phyloP scores from a whole-genome alignment of 495 filamentous ascomycete genomes.

The Cenococcum geophilum region DNA sequence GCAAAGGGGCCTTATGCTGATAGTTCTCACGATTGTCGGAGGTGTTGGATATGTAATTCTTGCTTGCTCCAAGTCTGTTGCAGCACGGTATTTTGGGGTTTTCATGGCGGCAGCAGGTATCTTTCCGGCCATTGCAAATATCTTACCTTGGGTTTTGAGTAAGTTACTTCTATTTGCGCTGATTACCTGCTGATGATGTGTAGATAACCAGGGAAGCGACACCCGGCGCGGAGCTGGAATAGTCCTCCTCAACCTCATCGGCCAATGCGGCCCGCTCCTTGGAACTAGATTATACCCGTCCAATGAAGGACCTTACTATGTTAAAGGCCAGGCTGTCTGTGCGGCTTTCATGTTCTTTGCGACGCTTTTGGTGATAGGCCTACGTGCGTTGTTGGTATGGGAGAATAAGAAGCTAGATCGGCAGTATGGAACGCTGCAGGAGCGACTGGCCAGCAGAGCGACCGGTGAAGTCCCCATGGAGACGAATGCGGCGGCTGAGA shows the following conservation, averaged over 20 bases:
- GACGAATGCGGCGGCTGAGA: constrained; percentile 17
- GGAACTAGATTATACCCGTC: constrained; percentile 57
- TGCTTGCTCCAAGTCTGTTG: constrained; percentile 24
- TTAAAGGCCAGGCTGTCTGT: constrained; percentile 53
- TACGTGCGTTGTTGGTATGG: constrained; percentile 45
- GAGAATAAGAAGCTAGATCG: constrained; percentile 39
- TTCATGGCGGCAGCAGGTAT: constrained; percentile 34
- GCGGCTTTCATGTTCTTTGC: constrained; percentile 53
- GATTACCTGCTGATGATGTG: not conserved
- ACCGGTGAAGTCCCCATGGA: not conserved
- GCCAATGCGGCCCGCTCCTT: constrained; percentile 57
- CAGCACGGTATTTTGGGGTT: constrained; percentile 33
- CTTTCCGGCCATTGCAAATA: constrained; percentile 36
- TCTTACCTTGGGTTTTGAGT: constrained; percentile 28
- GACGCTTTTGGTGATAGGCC: constrained; percentile 41
- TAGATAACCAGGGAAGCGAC: constrained; percentile 50
- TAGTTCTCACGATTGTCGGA: constrained; percentile 55
- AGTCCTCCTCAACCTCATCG: constrained; percentile 53
- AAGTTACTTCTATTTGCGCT: not conserved
- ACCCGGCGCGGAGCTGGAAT: constrained; percentile 52
- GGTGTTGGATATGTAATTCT: constrained; percentile 60
- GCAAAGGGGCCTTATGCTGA: constrained; percentile 64
- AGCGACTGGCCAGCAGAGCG: not conserved
- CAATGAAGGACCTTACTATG: constrained; percentile 52
- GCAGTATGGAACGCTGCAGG: constrained; percentile 17